phyloP scores from a whole-genome alignment of 2,329 filamentous ascomycete genomes.

The Exophiala lecanii-corni region DNA sequence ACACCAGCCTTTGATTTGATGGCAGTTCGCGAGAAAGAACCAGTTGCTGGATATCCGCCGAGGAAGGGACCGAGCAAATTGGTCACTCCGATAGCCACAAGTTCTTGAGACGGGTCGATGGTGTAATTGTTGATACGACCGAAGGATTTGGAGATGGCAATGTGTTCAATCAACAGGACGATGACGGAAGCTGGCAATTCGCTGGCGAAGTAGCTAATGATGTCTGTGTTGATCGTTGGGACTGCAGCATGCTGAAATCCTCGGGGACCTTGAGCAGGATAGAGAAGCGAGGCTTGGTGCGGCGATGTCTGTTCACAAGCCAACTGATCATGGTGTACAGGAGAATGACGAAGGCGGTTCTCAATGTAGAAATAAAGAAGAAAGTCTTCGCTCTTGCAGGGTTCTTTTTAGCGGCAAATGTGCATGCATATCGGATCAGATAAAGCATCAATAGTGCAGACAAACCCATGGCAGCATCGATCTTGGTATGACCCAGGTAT shows the following conservation, averaged over 20 bases:
- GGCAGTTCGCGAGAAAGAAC: slow-evolving; percentile 91
- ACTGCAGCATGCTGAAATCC: slow-evolving; percentile 77
- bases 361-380: slow-evolving; percentile 88
- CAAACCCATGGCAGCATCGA: slow-evolving; percentile 89
- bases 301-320: slow-evolving; percentile 68
- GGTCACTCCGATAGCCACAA: slow-evolving; percentile 87
- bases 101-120: slow-evolving; percentile 91
- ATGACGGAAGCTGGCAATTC: slow-evolving; percentile 83
- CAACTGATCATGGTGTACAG: slow-evolving; percentile 90
- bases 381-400: slow-evolving; percentile 67
- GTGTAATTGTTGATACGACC: slow-evolving; percentile 93
- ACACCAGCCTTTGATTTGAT: slow-evolving; percentile 98
- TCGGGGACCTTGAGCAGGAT: slow-evolving; percentile 71
- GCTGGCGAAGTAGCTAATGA: slow-evolving; percentile 64
- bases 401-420: slow-evolving; percentile 61
- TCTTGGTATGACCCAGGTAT: slow-evolving; percentile 57
- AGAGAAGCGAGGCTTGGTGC: slow-evolving; percentile 61
- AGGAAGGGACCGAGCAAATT: slow-evolving; percentile 90
- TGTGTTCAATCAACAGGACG: slow-evolving; percentile 94
- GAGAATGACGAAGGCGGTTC: slow-evolving; percentile 86
- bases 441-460: slow-evolving; percentile 76
- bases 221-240: slow-evolving; percentile 60
- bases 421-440: slow-evolving; percentile 63
- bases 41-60: slow-evolving; percentile 86
- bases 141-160: slow-evolving; percentile 95